Percentiles rank a stretch among this genome's conserved stretches.
Conservation (phyloP, 352 stramenopile species). For the Phytophthora capsici region DNA sequence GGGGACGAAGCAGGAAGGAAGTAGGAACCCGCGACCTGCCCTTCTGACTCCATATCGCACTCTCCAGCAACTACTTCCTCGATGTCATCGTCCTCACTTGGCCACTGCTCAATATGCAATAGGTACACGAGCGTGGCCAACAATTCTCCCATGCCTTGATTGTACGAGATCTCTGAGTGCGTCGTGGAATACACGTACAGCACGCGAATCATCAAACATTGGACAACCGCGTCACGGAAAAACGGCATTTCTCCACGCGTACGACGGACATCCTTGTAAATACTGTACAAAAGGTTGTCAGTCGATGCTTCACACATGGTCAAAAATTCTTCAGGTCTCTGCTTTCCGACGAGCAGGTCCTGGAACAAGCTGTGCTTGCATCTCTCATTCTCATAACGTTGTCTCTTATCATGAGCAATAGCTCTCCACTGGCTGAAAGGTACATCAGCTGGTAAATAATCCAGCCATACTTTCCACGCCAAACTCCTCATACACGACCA, state of each 20-base stretch:
- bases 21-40: conserved; percentile 22
- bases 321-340: conserved; percentile 56
- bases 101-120: conserved; percentile 75
- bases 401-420: conserved; percentile 42
- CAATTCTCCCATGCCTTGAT: conserved; percentile 84
- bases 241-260: conserved; percentile 68
- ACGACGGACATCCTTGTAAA: conserved; percentile 76
- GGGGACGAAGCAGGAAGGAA: conserved; percentile 23
- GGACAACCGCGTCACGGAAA: conserved; percentile 55
- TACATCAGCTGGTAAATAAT: conserved; percentile 51
- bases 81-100: conserved; percentile 19
- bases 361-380: conserved; percentile 43
- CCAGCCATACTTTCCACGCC: conserved; percentile 77
- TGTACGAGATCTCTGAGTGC: conserved; percentile 78
- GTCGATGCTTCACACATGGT: conserved; percentile 52
- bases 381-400: conserved; percentile 49
- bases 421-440: conserved; percentile 58
- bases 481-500: conserved; percentile 81
- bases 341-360: conserved; percentile 30
- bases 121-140: conserved; percentile 76
- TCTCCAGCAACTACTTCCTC: conserved; percentile 25
- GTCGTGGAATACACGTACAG: conserved; percentile 75
- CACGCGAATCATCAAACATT: conserved; percentile 67
- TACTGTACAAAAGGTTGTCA: conserved; percentile 65
- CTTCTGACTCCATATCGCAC: conserved; percentile 12